Conservation (phyloP, 2,329 filamentous ascomycete genomes). For the Colletotrichum sp. region DNA sequence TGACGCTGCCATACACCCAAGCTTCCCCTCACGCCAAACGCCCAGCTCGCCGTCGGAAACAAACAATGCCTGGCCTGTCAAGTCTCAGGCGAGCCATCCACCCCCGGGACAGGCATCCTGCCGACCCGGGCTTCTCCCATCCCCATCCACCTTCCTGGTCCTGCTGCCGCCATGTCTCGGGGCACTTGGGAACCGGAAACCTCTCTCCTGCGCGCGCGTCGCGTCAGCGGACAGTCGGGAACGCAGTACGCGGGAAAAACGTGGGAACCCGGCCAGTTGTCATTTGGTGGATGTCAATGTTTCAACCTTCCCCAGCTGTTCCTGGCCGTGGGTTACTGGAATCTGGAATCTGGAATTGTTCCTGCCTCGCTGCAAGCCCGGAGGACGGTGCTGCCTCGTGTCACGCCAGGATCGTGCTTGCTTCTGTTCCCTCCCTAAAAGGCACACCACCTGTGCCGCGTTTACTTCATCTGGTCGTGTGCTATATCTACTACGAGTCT, state of each 20-base stretch:
- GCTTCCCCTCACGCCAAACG: background rate
- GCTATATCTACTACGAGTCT: background rate
- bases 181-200: background rate
- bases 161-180: background rate
- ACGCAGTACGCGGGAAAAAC: background rate
- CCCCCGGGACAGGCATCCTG: constrained; percentile 1
- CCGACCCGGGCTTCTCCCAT: background rate
- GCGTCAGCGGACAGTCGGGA: background rate
- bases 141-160: background rate
- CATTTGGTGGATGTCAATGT: constrained; percentile 7
- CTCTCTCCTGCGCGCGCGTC: background rate
- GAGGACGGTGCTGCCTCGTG: background rate
- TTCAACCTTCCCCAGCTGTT: constrained; percentile 10
- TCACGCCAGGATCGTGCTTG: background rate
- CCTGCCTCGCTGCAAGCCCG: background rate
- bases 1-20: background rate
- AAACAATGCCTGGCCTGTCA: constrained; percentile 8
- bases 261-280: constrained; percentile 14
- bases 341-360: constrained; percentile 7
- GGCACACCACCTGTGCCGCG: background rate
- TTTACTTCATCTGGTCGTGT: background rate
- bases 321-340: background rate
- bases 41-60: background rate
- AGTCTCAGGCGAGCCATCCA: constrained; percentile 7
- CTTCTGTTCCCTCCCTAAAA: background rate